A percentile compares a stretch with the other conserved stretches of the same genome.
phyloP scores from a whole-genome alignment of 1,139 yeast genomes.

The Hyphopichia khmerensis region DNA sequence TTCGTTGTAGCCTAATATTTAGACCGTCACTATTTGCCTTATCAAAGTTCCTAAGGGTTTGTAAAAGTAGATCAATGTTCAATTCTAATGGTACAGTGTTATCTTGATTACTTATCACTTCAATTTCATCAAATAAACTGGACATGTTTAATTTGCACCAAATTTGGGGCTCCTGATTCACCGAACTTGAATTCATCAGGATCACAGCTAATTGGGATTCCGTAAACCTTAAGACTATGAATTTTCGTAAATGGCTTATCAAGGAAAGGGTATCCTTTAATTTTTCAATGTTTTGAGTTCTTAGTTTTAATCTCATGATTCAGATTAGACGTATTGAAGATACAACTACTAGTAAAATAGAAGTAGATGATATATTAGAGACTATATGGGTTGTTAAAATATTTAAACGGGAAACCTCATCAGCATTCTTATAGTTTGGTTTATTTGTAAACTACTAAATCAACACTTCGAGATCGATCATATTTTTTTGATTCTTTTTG shows the following conservation, averaged over 20 bases:
- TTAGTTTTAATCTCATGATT: constrained; percentile 35
- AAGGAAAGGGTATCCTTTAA: constrained; percentile 31
- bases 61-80: constrained; percentile 54
- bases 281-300: constrained; percentile 28
- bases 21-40: constrained; percentile 50
- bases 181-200: constrained; percentile 39
- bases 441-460: too few species aligned
- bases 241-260: constrained; percentile 29
- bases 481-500: not conserved
- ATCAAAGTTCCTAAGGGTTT: constrained; percentile 55
- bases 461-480: not conserved
- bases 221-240: constrained; percentile 46
- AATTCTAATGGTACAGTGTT: constrained; percentile 53
- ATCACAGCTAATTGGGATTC: constrained; percentile 46
- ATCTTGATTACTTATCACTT: constrained; percentile 47
- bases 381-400: too few species aligned
- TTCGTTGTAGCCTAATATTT: constrained; percentile 51
- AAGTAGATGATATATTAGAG: too few species aligned
- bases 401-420: too few species aligned
- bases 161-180: constrained; percentile 55
- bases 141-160: constrained; percentile 54
- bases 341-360: too few species aligned
- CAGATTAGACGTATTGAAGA: too few species aligned
- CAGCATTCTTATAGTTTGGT: too few species aligned
- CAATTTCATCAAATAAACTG: constrained; percentile 48